Conservation (phyloP, 441 rosid species). For the Corymbia calophylla region DNA sequence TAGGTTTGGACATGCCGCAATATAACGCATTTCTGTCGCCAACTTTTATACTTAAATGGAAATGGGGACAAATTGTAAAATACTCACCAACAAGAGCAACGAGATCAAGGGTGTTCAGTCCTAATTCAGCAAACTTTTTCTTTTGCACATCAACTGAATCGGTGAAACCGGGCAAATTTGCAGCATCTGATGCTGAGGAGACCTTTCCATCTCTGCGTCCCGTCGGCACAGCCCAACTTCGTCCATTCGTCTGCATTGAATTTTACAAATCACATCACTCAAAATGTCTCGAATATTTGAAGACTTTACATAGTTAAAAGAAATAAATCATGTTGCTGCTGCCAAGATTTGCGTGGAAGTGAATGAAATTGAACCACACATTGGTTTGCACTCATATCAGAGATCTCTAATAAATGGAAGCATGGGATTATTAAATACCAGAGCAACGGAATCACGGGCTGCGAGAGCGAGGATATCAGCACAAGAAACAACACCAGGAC, state of each 20-base stretch:
- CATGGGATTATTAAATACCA: slow-evolving; percentile 24
- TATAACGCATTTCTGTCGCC: background rate
- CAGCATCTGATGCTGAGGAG: slow-evolving; percentile 44
- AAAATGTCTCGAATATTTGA: background rate
- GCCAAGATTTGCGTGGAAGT: background rate
- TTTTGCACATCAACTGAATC: slow-evolving; percentile 52
- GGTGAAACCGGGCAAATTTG: slow-evolving; percentile 48
- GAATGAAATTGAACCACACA: background rate
- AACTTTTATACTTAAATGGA: background rate
- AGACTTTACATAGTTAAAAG: background rate
- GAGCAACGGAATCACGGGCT: slow-evolving; percentile 56
- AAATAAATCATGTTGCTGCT: background rate
- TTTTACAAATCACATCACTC: background rate
- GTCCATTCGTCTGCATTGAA: slow-evolving; percentile 36
- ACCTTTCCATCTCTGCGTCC: slow-evolving; percentile 71
- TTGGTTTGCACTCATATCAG: background rate
- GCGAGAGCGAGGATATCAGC: slow-evolving; percentile 74
- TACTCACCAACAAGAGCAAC: slow-evolving; percentile 62
- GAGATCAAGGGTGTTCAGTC: slow-evolving; percentile 56
- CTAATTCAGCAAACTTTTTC: slow-evolving; percentile 36
- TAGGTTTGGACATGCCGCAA: background rate
- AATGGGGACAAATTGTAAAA: background rate
- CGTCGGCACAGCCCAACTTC: slow-evolving; percentile 55
- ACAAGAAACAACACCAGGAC: slow-evolving; percentile 75
- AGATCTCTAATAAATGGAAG: background rate